Base-by-base conservation (phyloP, 2,329 filamentous ascomycete species). In the Claviceps fusiformis region DNA sequence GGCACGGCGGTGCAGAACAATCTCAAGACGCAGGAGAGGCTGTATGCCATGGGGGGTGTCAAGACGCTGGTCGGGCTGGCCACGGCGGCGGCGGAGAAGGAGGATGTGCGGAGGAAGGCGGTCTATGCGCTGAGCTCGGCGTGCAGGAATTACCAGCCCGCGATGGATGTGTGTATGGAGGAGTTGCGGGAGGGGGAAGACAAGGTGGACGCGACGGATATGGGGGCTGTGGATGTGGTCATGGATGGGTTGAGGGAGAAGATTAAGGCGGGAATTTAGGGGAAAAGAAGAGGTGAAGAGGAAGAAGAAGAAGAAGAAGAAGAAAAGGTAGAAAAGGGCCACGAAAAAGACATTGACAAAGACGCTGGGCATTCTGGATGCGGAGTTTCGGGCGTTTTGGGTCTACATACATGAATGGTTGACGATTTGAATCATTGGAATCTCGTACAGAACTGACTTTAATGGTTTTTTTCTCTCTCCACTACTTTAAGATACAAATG, bases 1-100 rank as follows among this genome's bases (percentile, higher is more conserved):
- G 89, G 89, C 52, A 96, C 91, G 6, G 92, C 93, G 10, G 93
- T 98, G 57, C 91, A 97, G 77, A 98, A 98, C 74, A 97, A 98
- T 70, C 78, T 80, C 62, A 86, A 85, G 67, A 84, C 82, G 52
- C 93, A 98, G 73, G 88, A 93, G 72, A 81, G 81, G 53, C 69
- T 82, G 54, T 61, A 80, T 31, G 76, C 75, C 41, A 70, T 77
- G 59, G 87, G 86, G 24, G 89, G 85, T 3, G 74, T 96, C 35
- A 80, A 85, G 43, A 78, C 71, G 37, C 77, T 98, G 27, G 82
- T 89, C 9, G 74, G 76, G 52, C 67, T 95, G 59, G 79, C 78
- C 19, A 77, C 31, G 44, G 46, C 47, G 29, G 37, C 5, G 37
- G 29, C 24, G 31, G 56, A 84, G 59, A 73, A 79, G 54, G 72